Percentiles rank a stretch among this genome's conserved stretches.
phyloP scores from a whole-genome alignment of 306 rosid species.

The Sicyos edulis region DNA sequence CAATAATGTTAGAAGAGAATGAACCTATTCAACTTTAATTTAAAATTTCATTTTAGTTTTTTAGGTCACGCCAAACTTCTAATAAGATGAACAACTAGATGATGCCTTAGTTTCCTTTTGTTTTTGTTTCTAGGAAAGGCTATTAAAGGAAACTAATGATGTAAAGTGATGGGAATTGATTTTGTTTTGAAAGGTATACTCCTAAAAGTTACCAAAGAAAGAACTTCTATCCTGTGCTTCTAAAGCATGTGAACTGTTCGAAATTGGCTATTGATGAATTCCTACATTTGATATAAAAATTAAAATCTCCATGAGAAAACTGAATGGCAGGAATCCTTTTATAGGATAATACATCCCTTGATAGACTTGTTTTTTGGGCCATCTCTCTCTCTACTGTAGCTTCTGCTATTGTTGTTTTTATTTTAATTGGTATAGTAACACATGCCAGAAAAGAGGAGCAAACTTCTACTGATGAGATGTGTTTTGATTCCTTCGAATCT shows the following conservation, averaged over 20 bases:
- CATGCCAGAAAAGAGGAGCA: conserved; percentile 9
- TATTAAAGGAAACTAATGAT: conserved; percentile 1
- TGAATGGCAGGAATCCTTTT: not conserved
- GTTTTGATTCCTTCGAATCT: not conserved
- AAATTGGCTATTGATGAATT: no score
- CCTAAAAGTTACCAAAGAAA: not conserved
- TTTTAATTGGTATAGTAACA: not conserved
- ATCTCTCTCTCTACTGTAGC: not conserved
- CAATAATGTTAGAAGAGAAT: not conserved
- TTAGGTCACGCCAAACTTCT: not conserved
- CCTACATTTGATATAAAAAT: no score
- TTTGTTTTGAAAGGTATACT: not conserved
- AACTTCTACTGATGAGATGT: not conserved
- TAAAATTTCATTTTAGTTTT: not conserved
- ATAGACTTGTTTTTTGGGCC: not conserved
- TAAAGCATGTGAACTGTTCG: no score
- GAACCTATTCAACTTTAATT: not conserved
- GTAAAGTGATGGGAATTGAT: not conserved
- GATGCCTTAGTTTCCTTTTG: not conserved
- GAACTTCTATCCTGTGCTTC: no score
- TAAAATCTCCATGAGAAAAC: not conserved
- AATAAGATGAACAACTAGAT: not conserved
- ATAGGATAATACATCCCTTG: not conserved
- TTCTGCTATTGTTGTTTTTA: not conserved
- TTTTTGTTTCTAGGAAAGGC: not conserved